Conservation (phyloP, 2,329 filamentous ascomycete species). For the Colletotrichum echinochloae region DNA sequence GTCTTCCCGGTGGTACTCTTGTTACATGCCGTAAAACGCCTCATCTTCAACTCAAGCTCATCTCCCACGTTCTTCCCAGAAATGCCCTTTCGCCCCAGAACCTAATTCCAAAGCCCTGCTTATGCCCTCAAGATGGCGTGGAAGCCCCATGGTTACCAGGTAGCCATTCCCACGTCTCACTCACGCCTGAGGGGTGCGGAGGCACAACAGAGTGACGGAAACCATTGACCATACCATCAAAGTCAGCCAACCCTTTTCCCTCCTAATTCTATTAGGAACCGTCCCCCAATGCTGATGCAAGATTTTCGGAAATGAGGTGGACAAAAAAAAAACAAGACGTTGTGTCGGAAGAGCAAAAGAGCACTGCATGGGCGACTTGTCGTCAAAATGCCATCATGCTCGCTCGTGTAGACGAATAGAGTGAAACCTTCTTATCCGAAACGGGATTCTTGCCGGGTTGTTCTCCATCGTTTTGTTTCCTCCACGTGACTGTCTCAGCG, state of each 20-base stretch:
- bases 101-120: not conserved
- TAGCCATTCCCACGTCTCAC: not conserved
- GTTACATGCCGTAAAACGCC: conserved; percentile 32
- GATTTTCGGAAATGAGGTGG: not conserved
- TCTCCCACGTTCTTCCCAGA: not conserved
- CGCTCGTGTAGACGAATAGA: not conserved
- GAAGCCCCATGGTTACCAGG: not conserved
- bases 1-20: conserved; percentile 27
- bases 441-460: not conserved
- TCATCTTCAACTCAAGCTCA: not conserved
- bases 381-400: not conserved
- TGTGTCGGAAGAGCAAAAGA: not conserved
- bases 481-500: not conserved
- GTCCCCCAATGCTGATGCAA: conserved; percentile 28
- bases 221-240: conserved; percentile 3
- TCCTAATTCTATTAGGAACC: conserved; percentile 13
- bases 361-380: not conserved
- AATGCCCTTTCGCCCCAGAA: not conserved
- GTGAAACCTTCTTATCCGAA: not conserved
- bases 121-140: not conserved
- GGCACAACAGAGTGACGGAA: not conserved
- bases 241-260: not conserved
- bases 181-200: not conserved
- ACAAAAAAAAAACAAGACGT: conserved; percentile 26
- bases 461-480: not conserved